Evolutionary conservation across 306 rosid species (phyloP), one percentile per base, ranked within the genome.

Genomic region (Alnus rubra): DNA sequence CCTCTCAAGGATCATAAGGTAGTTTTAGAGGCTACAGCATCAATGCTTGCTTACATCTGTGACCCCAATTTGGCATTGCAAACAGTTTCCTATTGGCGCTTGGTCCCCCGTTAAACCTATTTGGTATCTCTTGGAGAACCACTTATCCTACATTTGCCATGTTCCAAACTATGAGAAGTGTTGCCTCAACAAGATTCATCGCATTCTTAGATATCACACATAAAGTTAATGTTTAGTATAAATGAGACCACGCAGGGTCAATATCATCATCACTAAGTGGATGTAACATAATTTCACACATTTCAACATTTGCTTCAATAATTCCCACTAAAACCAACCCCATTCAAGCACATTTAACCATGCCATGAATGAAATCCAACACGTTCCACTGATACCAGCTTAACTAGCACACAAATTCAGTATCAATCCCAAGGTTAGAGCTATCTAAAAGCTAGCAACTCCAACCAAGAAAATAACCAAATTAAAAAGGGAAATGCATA

Each of bases 271-370:
- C 44, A 54, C 7, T 56, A 37, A 18, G 15, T 33, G 31, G 15
- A 3, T 78, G 19, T 4, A 3, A 31, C 45, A 53, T 16, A 7
- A 37, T 5, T 44, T 60, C 44, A 39, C 44, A 16, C 67, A 78
- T 78, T 75, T 48, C 77, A 37, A 73, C 16, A 44, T 48, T 77
- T 35, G 76, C 79, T 83, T 78, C 79, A 69, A 69, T 74, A 19
- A 18, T 53, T 54, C 18, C 31, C 44, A 74, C 37, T 39, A 39
- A 54, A 35, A 16, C 13, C 49, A 31, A 12, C 45, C 45, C 48
- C 58, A 31, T 42, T 50, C 54, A 37, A 49, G 59, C 75, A 48
- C 44, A 48, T 28, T 47, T 50, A 2, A 4, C 31, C n/a, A 10
- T 28, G 59, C 75, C 42, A 49, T 60, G 2, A 23, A 71, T 11